Percentiles rank a stretch among this genome's conserved stretches.
phyloP scores from a whole-genome alignment of 768 basidiomycete genomes.

The Lepiota brunneoincarnata region DNA sequence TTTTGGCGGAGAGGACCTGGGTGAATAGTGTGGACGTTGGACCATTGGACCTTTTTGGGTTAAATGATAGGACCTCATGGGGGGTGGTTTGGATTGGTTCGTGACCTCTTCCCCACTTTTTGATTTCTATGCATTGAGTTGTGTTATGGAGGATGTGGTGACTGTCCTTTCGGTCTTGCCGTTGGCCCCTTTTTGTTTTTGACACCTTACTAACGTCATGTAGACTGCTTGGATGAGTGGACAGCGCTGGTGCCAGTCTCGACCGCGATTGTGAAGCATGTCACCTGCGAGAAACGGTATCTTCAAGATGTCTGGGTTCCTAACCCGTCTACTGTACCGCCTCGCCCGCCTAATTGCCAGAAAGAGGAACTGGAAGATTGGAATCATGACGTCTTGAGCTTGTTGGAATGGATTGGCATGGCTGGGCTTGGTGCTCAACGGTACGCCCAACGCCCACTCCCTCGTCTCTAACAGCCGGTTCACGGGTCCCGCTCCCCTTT shows the following conservation, averaged over 20 bases:
- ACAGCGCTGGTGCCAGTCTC: neutral
- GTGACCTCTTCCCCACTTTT: neutral
- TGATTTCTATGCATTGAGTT: neutral
- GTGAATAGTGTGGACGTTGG: too few relatives aligned
- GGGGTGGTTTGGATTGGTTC: neutral
- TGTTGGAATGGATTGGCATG: conserved; percentile 79
- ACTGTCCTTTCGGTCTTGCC: too few relatives aligned
- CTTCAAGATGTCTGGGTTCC: conserved; percentile 6
- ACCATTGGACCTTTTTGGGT: too few relatives aligned
- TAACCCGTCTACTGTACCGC: conserved; percentile 10
- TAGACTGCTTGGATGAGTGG: neutral
- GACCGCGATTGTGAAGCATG: neutral
- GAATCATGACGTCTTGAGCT: conserved; percentile 36
- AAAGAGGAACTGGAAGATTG: conserved; percentile 48
- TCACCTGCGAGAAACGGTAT: conserved; percentile 3
- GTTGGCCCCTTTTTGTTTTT: too few relatives aligned
- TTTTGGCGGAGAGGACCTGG: too few relatives aligned
- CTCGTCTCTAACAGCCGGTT: neutral
- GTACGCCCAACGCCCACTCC: conserved; percentile 28
- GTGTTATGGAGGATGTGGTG: neutral
- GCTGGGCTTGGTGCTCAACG: conserved; percentile 64
- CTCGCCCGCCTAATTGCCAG: conserved; percentile 14
- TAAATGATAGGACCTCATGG: too few relatives aligned
- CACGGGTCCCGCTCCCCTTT: neutral
- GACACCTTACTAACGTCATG: neutral